Evolutionary conservation across 2,329 filamentous ascomycete species (phyloP).

Genomic region (Fonsecaea erecta): DNA sequence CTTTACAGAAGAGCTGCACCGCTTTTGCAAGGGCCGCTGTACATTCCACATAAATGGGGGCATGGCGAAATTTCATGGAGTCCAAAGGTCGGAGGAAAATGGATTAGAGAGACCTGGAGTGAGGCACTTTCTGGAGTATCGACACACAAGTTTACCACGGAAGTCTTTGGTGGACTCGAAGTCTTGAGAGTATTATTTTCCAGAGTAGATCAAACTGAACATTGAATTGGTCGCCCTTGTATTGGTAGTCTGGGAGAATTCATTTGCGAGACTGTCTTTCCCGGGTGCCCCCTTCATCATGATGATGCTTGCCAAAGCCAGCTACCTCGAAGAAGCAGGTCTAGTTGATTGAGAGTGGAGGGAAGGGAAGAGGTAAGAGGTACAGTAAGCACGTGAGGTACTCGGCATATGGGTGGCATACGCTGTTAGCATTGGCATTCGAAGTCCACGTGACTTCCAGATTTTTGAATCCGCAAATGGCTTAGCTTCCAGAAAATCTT

Average conservation of each 20-base stretch:
- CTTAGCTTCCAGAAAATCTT: slow-evolving; percentile 29
- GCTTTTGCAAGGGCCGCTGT: slow-evolving; percentile 13
- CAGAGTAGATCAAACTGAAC: slow-evolving; percentile 4
- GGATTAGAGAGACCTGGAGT: slow-evolving; percentile 22
- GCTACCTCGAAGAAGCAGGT: not conserved
- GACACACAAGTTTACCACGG: slow-evolving; percentile 8
- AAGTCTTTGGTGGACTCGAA: not conserved
- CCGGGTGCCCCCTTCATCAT: not conserved
- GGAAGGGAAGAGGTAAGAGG: too few relatives aligned
- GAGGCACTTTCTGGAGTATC: slow-evolving; percentile 24
- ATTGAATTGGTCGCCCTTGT: not conserved
- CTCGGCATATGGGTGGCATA: too few relatives aligned
- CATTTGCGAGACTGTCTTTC: not conserved
- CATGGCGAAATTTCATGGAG: slow-evolving; percentile 27
- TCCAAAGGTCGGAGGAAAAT: slow-evolving; percentile 11
- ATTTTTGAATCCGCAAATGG: not conserved
- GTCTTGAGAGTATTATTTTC: slow-evolving; percentile 7
- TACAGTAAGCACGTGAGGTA: too few relatives aligned
- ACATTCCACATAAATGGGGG: slow-evolving; percentile 20
- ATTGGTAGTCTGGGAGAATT: not conserved
- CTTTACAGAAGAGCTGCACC: slow-evolving; percentile 10
- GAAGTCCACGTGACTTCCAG: not conserved
- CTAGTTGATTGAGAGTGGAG: not conserved
- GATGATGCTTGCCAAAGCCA: not conserved
- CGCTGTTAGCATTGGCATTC: too few relatives aligned